Conservation (phyloP, 805 yeast genomes). For the Tetrapisispora fleetii region DNA sequence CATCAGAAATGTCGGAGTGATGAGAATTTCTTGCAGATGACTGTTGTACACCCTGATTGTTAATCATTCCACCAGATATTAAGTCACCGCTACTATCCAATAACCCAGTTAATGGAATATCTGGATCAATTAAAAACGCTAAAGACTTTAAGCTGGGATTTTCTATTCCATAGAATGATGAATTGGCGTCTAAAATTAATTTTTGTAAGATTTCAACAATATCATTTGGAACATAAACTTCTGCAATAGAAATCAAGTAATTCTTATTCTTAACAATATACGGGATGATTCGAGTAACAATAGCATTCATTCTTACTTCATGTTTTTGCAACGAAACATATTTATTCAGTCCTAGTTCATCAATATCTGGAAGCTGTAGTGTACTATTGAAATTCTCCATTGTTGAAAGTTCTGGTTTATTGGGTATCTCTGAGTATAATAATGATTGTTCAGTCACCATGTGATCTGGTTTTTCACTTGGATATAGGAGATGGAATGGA, state of each 20-base stretch:
- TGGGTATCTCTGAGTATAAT: not conserved
- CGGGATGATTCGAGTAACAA: slow-evolving; percentile 63
- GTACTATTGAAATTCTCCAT: not conserved
- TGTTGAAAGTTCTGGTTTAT: not conserved
- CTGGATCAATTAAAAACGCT: slow-evolving; percentile 52
- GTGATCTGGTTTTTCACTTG: not conserved
- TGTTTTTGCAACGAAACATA: not conserved
- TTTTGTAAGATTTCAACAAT: slow-evolving; percentile 41
- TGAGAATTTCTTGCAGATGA: not conserved
- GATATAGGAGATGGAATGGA: not conserved
- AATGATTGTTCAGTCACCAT: too few relatives aligned
- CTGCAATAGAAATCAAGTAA: slow-evolving; percentile 79
- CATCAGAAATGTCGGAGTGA: not conserved
- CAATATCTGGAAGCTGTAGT: not conserved
- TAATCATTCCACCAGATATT: not conserved
- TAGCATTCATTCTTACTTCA: not conserved
- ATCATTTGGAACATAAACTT: slow-evolving; percentile 63
- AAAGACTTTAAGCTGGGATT: slow-evolving; percentile 21
- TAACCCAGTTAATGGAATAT: slow-evolving; percentile 19
- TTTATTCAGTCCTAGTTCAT: not conserved
- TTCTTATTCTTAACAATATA: slow-evolving; percentile 45
- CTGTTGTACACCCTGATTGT: not conserved
- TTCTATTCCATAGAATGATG: slow-evolving; percentile 52
- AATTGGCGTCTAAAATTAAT: slow-evolving; percentile 39
- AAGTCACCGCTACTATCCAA: slow-evolving; percentile 4